Base-by-base conservation (phyloP, 2,329 filamentous ascomycete genomes). In the Epichloe elymi region DNA sequence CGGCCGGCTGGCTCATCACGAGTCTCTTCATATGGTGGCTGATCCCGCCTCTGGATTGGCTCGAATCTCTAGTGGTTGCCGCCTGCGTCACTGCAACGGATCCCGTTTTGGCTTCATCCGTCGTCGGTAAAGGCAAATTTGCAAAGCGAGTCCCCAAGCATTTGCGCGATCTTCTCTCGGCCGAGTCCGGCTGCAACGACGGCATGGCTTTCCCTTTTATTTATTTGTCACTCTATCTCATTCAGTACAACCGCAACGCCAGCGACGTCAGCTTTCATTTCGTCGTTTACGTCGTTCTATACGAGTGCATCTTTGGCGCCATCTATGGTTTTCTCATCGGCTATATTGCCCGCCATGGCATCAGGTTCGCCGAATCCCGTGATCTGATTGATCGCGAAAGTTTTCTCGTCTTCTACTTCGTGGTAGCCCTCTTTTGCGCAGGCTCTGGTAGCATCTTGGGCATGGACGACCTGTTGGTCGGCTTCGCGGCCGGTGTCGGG, bases 121-220 rank as follows among this genome's bases (percentile, higher is more conserved):
- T 98, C 50, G 93, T 98, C 49, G 93, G 93, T 65, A 98, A 97
- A 72, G 93, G 93, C 61, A 98, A 98, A 69, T 98, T 98, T 62
- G 91, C 93, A 37, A 95, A 95, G 71, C 83, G 93, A 56, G 89
- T 98, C 4, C 93, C 93, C 20, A 97, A 96, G 73, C 93, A 98
- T 82, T 73, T 98, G 70, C 80, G 93, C 75, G 93, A 98, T 70
- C 65, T 98, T 48, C 74, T 98, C 12, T 98, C 93, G 4, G 90
- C 90, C 51, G 93, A 98, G 70, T 98, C 93, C 7, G 93, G 93
- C 33, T 98, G 93, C 71, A 98, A 98, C 75, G 93, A 98, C 66
- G 93, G 93, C 69, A 98, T 98, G 93, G 93, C 93, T 1, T 98
- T 98, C 63, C 93, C 93, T 0, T 98, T 98, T 67, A 80, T 98